These are phyloP conservation scores for Acanthamoeba pearcei DNA, from an alignment of 208 protist genomes.

Conservation along the genomic window DNA sequence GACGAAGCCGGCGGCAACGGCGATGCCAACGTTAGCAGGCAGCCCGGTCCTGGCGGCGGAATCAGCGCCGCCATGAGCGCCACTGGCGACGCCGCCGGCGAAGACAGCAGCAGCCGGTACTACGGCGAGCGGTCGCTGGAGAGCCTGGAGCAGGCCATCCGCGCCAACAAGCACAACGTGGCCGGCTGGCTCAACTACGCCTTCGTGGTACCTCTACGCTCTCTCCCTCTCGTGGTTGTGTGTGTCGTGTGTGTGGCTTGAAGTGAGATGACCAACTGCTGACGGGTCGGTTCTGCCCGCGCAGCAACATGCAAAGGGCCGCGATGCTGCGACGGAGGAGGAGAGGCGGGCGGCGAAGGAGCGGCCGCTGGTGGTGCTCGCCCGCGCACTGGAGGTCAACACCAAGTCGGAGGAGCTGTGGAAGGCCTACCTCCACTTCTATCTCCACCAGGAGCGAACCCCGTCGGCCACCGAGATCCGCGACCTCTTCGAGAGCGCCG, in stretches of 20 bases:
- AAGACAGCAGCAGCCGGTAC: not conserved
- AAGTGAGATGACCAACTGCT: too few species aligned
- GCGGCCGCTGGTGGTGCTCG: slow-evolving; percentile 4
- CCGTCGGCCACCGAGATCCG: not conserved
- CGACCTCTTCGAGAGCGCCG: slow-evolving; percentile 32
- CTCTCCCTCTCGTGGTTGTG: not conserved
- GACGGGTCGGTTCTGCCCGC: too few species aligned
- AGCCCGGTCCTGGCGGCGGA: not conserved
- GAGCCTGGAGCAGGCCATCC: not conserved
- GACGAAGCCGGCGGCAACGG: not conserved
- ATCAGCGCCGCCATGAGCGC: not conserved
- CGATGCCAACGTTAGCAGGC: not conserved
- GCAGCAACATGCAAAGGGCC: too few species aligned
- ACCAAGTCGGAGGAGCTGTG: slow-evolving; percentile 29
- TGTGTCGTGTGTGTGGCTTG: not conserved
- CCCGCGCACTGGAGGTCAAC: slow-evolving; percentile 46
- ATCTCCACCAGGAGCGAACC: slow-evolving; percentile 4
- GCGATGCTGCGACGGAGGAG: not conserved
- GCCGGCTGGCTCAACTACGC: slow-evolving; percentile 56
- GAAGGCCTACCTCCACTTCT: slow-evolving; percentile 41
- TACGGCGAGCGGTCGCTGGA: slow-evolving; percentile 2
- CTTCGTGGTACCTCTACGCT: not conserved
- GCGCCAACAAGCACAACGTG: not conserved
- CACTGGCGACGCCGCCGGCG: not conserved
- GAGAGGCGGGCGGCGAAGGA: not conserved